Percentiles rank a stretch among this genome's conserved stretches.
phyloP scores from a whole-genome alignment of 345 rosid genomes.

The Euclidium syriacum region DNA sequence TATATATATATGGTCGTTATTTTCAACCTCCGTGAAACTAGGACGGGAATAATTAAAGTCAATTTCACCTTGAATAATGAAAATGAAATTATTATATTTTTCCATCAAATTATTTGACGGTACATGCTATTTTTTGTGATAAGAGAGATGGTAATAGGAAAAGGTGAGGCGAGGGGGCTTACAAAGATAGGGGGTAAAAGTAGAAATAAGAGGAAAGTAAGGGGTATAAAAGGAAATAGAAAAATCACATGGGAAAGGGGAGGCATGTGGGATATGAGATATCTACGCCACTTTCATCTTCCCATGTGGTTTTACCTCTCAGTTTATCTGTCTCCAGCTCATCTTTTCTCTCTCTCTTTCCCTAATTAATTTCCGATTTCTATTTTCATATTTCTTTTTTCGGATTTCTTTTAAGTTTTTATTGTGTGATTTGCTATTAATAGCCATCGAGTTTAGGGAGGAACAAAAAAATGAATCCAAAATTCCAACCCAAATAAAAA shows the following conservation, averaged over 20 bases:
- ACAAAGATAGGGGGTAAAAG: neutral
- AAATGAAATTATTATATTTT: too few relatives aligned
- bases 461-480: too few relatives aligned
- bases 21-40: neutral
- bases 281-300: constrained; percentile 27
- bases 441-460: too few relatives aligned
- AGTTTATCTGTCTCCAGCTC: constrained; percentile 68
- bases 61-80: neutral
- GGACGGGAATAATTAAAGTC: neutral
- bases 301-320: constrained; percentile 57
- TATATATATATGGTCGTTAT: too few relatives aligned
- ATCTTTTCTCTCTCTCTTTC: constrained; percentile 1
- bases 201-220: neutral
- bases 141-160: neutral
- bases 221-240: constrained; percentile 14
- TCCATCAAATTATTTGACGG: too few relatives aligned
- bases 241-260: constrained; percentile 2
- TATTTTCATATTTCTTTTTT: neutral
- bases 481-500: too few relatives aligned
- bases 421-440: neutral
- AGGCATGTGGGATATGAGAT: constrained; percentile 19
- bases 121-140: neutral
- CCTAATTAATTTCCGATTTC: neutral
- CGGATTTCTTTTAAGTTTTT: neutral
- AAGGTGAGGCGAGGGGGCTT: neutral